These are phyloP conservation scores for Zopfochytrium polystomum DNA, from an alignment of 371 early-diverging fungal species.

Conservation along the genomic window DNA sequence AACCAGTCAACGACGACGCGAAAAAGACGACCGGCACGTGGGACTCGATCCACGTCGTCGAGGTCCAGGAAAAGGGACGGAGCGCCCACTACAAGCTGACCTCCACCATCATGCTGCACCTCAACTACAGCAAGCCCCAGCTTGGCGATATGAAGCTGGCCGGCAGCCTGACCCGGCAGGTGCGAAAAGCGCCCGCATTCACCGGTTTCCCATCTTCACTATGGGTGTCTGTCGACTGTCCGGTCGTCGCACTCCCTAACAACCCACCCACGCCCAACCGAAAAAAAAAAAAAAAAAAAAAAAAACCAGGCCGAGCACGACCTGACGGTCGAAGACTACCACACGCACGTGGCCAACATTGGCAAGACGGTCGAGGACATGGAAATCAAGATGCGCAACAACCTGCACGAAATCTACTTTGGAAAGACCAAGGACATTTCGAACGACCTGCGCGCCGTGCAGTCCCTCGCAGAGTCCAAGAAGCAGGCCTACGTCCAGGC, in stretches of 20 bases:
- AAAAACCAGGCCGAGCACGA: slow-evolving; percentile 77
- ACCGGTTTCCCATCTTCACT: too few relatives aligned
- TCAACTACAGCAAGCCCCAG: slow-evolving; percentile 60
- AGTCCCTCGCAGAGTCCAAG: slow-evolving; percentile 63
- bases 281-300: too few relatives aligned
- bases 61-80: slow-evolving; percentile 79
- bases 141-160: slow-evolving; percentile 81
- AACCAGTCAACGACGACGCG: slow-evolving; percentile 61
- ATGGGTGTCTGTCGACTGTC: too few relatives aligned
- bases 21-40: slow-evolving; percentile 85
- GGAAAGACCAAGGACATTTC: slow-evolving; percentile 95
- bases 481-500: slow-evolving; percentile 38
- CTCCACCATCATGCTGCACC: slow-evolving; percentile 91
- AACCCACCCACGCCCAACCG: too few relatives aligned
- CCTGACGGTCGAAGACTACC: slow-evolving; percentile 65
- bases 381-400: slow-evolving; percentile 92
- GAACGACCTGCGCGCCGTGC: slow-evolving; percentile 81
- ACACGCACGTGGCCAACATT: slow-evolving; percentile 86
- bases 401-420: slow-evolving; percentile 93
- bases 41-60: slow-evolving; percentile 98
- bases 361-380: slow-evolving; percentile 97
- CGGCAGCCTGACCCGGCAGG: slow-evolving; percentile 91
- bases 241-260: background rate
- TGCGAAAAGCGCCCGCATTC: slow-evolving; percentile 41
- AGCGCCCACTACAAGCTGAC: slow-evolving; percentile 89